These are phyloP conservation scores for Phaeosphaeriaceae sp. DNA, from an alignment of 2,329 filamentous ascomycete species.

Conservation along the genomic window DNA sequence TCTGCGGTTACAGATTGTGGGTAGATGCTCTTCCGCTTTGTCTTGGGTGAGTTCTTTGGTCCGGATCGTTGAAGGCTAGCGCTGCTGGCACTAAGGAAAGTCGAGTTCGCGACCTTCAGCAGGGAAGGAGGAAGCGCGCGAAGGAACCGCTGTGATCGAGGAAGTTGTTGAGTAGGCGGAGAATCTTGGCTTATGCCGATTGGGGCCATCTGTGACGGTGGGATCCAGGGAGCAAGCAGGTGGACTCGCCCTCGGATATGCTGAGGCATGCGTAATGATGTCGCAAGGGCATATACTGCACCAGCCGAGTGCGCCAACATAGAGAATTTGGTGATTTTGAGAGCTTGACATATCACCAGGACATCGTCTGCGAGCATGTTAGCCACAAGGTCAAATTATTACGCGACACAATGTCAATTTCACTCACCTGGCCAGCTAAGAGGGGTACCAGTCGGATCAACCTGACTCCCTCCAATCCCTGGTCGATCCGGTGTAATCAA, in stretches of 20 bases:
- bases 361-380: slow-evolving; percentile 70
- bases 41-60: slow-evolving; percentile 61
- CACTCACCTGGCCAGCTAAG: slow-evolving; percentile 88
- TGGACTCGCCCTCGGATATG: slow-evolving; percentile 95
- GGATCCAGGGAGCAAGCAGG: slow-evolving; percentile 94
- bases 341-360: slow-evolving; percentile 86
- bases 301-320: slow-evolving; percentile 95
- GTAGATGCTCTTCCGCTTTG: slow-evolving; percentile 37
- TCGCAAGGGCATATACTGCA: slow-evolving; percentile 96
- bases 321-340: slow-evolving; percentile 95
- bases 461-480: slow-evolving; percentile 89
- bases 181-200: slow-evolving; percentile 71
- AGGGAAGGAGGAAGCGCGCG: slow-evolving; percentile 89
- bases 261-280: slow-evolving; percentile 92
- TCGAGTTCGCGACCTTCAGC: slow-evolving; percentile 92
- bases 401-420: not conserved
- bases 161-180: slow-evolving; percentile 83
- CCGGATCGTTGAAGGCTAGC: slow-evolving; percentile 69
- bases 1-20: slow-evolving; percentile 23
- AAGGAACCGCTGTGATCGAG: slow-evolving; percentile 89
- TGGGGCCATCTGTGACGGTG: slow-evolving; percentile 67
- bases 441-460: slow-evolving; percentile 84
- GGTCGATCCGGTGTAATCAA: slow-evolving; percentile 94
- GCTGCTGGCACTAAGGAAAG: slow-evolving; percentile 91
- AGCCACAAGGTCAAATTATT: slow-evolving; percentile 9